Percentiles rank a stretch among this genome's conserved stretches.
Conservation (phyloP, 164 flowering plant species). For the Berberis thunbergii region DNA sequence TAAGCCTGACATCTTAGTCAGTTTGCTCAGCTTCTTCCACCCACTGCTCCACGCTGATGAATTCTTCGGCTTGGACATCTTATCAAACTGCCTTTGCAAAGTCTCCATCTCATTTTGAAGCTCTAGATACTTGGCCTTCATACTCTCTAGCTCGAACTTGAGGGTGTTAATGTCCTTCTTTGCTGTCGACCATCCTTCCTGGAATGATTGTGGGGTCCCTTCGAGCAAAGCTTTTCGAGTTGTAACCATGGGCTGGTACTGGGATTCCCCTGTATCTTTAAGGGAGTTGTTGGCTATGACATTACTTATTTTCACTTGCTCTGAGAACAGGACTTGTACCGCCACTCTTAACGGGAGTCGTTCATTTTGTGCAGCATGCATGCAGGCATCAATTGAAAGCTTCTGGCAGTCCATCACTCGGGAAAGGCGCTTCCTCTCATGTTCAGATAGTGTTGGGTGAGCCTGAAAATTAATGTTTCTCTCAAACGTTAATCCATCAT, state of each 20-base stretch:
- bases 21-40: conserved; percentile 92
- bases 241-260: conserved; percentile 57
- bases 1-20: conserved; percentile 44
- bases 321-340: conserved; percentile 91
- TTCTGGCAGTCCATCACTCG: conserved; percentile 98
- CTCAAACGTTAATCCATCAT: too few relatives aligned
- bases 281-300: conserved; percentile 61
- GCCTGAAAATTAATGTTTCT: conserved; percentile 35
- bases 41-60: conserved; percentile 81
- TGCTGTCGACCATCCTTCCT: conserved; percentile 92
- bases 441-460: conserved; percentile 91
- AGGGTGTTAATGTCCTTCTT: conserved; percentile 97
- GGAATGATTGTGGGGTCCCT: conserved; percentile 87
- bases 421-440: conserved; percentile 87
- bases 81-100: conserved; percentile 81
- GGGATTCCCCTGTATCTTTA: conserved; percentile 54
- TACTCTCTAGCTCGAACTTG: conserved; percentile 80
- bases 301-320: conserved; percentile 89
- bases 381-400: conserved; percentile 94
- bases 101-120: conserved; percentile 81
- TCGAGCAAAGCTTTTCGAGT: conserved; percentile 74
- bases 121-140: conserved; percentile 75
- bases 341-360: conserved; percentile 81
- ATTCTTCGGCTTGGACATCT: conserved; percentile 66
- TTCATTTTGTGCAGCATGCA: conserved; percentile 98